Percentiles rank a stretch among this genome's conserved stretches.
These are phyloP conservation scores for Simmondsia chinensis DNA, from an alignment of 148 eudicot genomes.

Conservation along the genomic window DNA sequence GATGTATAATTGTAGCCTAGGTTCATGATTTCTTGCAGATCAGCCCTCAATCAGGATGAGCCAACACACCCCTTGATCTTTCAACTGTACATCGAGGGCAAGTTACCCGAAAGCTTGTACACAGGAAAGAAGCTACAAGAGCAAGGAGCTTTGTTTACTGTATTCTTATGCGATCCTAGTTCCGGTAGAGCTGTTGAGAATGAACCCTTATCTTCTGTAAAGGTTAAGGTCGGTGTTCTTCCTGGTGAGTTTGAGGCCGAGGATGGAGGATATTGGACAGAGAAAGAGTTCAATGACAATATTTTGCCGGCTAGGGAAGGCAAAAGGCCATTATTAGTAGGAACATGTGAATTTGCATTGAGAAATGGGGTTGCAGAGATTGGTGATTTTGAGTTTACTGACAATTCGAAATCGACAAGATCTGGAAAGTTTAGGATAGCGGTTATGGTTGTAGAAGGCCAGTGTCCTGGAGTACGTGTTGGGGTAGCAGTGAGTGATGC, in stretches of 20 bases:
- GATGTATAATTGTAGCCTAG: too few relatives aligned
- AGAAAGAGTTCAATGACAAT: constrained; percentile 38
- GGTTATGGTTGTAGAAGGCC: constrained; percentile 27
- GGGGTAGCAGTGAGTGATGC: constrained; percentile 44
- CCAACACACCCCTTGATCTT: too few relatives aligned
- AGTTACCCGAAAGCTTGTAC: too few relatives aligned
- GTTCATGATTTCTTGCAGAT: too few relatives aligned
- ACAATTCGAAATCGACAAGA: constrained; percentile 49
- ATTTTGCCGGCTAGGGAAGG: constrained; percentile 47
- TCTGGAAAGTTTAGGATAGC: constrained; percentile 51
- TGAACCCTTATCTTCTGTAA: constrained; percentile 33
- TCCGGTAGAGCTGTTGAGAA: constrained; percentile 10
- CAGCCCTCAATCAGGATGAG: too few relatives aligned
- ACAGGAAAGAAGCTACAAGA: too few relatives aligned
- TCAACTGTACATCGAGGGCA: too few relatives aligned
- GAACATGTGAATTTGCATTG: constrained; percentile 23
- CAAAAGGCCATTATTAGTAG: constrained; percentile 48
- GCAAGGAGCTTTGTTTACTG: too few relatives aligned
- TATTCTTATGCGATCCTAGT: constrained; percentile 15
- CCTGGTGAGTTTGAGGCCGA: constrained; percentile 59
- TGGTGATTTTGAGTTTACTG: constrained; percentile 37
- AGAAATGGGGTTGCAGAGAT: constrained; percentile 33
- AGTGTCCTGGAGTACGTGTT: constrained; percentile 29
- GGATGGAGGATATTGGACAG: constrained; percentile 36
- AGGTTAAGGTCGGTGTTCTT: constrained; percentile 47